Conservation (phyloP, 305 asterid species). For the Fraxinus angustifolia region DNA sequence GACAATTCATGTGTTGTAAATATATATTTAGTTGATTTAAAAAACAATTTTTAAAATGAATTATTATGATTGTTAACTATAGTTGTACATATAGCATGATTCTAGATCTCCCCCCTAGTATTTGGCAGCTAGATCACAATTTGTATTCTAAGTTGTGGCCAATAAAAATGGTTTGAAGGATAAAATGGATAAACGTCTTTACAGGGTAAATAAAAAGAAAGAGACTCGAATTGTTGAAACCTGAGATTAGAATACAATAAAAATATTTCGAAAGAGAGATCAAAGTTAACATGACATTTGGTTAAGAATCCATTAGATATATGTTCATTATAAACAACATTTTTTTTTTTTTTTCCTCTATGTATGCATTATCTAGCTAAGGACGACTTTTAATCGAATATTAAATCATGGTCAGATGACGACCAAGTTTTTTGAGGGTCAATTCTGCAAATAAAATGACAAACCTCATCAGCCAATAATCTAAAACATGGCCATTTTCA, state of each 20-base stretch:
- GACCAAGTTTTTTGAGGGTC: background rate
- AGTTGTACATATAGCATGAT: no score
- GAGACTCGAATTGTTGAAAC: background rate
- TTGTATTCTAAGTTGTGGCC: background rate
- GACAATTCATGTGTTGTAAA: no score
- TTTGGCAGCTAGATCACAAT: background rate
- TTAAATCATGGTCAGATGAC: background rate
- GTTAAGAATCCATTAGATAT: background rate
- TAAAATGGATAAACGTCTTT: background rate
- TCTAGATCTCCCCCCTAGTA: background rate
- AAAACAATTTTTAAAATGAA: no score
- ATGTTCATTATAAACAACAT: background rate
- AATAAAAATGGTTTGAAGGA: background rate
- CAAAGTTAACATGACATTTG: background rate
- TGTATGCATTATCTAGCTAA: background rate
- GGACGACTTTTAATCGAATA: background rate
- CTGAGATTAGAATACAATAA: background rate
- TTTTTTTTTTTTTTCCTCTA: background rate
- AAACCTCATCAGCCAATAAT: background rate
- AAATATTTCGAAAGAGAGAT: background rate
- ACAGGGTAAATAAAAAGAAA: background rate
- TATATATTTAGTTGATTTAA: no score
- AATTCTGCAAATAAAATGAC: background rate
- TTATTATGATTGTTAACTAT: no score
- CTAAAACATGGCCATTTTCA: constrained; percentile 9